Evolutionary conservation across 805 yeast species (phyloP), one percentile per base, ranked within the genome.

Genomic region (Yarrowia sp.): DNA sequence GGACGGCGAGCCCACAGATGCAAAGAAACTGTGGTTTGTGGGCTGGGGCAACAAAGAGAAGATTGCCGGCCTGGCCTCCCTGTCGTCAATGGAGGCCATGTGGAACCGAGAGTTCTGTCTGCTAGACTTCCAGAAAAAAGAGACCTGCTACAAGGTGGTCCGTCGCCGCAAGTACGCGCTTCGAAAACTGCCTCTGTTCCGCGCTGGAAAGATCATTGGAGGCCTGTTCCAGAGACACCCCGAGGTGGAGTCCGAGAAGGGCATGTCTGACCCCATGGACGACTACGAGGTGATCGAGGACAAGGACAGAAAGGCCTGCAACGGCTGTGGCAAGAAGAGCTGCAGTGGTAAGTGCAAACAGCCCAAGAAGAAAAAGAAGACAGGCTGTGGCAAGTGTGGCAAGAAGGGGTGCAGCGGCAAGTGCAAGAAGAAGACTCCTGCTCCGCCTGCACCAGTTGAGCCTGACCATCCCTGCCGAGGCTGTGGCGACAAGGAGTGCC

Each of bases 91-190:
- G 66, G 55, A 46, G 46, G 55, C 53, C 34, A 61, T 61, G 55
- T 61, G 66, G 66, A 61, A 47, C 12, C 53, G 55, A 9, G 55
- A 46, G 30, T 61, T 61, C 38, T 61, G 66, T 36, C 55, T 61
- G 14, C 55, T 46, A 14, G 55, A 61, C 44, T 61, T 47, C 55
- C 55, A 36, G 36, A 44, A 39, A 24, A 36, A 47, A 44, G 44
- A 36, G 17, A 46, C 44, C 10, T 61, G 66, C 46, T 61, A 46
- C 55, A 61, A 61, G 55, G 55, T 47, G 20, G 66, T 47, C 15
- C 66, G 66, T n/a, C 53, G 66, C n/a, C 53, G 66, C 19, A 61
- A 61, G 44, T 61, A 46, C 30, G 66, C 55, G 9, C 66, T 61
- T 7, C 66, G 66, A 13, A 44, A 61, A 17, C 43, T 61, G 20